phyloP scores from a whole-genome alignment of 768 basidiomycete species.

The Suillus decipiens region DNA sequence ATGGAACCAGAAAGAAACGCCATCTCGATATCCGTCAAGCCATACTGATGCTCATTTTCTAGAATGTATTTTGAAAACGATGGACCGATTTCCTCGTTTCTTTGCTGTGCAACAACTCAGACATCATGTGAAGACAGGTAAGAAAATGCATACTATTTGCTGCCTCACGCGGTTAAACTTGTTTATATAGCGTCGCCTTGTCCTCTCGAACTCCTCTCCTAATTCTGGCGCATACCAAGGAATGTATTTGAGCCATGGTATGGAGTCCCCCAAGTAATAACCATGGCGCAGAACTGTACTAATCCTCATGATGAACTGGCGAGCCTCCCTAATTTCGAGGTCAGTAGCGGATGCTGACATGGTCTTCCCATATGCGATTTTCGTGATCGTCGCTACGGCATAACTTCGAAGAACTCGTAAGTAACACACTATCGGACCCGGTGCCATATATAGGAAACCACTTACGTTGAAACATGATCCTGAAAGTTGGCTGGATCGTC shows the following conservation, averaged over 20 bases:
- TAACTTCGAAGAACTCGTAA: neutral
- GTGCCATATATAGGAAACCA: neutral
- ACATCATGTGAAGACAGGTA: neutral
- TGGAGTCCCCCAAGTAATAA: neutral
- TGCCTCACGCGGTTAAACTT: neutral
- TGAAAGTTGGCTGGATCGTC: neutral
- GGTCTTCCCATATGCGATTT: neutral
- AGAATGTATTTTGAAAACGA: neutral
- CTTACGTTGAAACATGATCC: neutral
- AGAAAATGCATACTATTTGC: neutral
- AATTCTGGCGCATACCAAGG: neutral
- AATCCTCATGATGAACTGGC: neutral
- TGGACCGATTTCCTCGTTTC: neutral
- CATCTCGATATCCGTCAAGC: constrained; percentile 40
- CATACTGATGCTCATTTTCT: neutral
- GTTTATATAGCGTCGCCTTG: neutral
- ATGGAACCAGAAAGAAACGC: constrained; percentile 58
- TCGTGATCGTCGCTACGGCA: neutral
- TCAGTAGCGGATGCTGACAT: neutral
- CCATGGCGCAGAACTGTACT: neutral
- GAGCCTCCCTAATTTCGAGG: neutral
- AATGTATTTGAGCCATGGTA: neutral
- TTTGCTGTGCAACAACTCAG: neutral
- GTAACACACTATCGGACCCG: neutral
- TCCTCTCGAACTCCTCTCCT: neutral